These are phyloP conservation scores for Candida chauliodis DNA, from an alignment of 805 yeast genomes.

Conservation along the genomic window DNA sequence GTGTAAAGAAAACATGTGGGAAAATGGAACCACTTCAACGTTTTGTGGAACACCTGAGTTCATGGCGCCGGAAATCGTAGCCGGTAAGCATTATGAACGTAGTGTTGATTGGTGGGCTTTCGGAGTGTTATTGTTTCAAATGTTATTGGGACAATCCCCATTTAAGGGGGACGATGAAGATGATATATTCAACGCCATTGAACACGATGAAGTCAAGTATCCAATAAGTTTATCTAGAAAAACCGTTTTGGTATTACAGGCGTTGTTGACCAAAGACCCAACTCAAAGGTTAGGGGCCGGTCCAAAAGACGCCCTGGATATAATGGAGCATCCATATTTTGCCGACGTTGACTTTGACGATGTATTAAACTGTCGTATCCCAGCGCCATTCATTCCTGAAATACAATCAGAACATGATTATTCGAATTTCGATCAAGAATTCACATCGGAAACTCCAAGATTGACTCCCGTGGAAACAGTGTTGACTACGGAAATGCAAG, in stretches of 20 bases:
- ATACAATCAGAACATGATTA: conserved; percentile 86
- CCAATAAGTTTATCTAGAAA: conserved; percentile 98
- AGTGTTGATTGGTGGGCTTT: conserved; percentile 99
- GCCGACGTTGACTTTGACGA: conserved; percentile 87
- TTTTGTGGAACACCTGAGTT: conserved; percentile 99
- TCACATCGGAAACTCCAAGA: conserved; percentile 91
- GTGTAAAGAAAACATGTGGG: conserved; percentile 92
- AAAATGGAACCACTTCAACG: conserved; percentile 81
- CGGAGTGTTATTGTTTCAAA: conserved; percentile 93
- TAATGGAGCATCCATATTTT: conserved; percentile 95
- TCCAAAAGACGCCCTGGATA: conserved; percentile 83
- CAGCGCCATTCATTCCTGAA: conserved; percentile 90
- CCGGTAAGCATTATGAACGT: conserved; percentile 88
- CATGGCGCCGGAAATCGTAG: conserved; percentile 97
- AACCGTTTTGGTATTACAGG: conserved; percentile 90
- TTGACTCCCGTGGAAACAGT: conserved; percentile 92
- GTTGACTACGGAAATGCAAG: conserved; percentile 84
- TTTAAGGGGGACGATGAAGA: conserved; percentile 97
- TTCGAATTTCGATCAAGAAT: conserved; percentile 89
- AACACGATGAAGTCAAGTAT: conserved; percentile 93
- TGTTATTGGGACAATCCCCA: conserved; percentile 95
- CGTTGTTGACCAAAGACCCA: conserved; percentile 87
- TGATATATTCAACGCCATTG: conserved; percentile 93
- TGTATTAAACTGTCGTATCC: conserved; percentile 62
- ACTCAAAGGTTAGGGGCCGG: conserved; percentile 79